Evolutionary conservation across 306 rosid species (phyloP).

Genomic region (Cucumis hystrix): DNA sequence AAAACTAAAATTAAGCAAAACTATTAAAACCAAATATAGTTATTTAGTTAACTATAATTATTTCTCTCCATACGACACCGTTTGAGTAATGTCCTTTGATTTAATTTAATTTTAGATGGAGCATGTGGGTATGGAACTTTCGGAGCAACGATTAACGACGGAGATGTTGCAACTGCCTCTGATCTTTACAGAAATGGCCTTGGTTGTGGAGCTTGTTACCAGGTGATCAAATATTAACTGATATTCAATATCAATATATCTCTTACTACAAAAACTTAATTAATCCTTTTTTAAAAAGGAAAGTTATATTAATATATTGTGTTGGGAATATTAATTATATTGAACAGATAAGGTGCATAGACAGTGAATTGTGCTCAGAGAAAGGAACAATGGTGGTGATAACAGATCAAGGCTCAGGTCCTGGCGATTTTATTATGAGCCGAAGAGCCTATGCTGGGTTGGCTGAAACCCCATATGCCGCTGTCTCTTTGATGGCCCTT

Average conservation of each 20-base stretch:
- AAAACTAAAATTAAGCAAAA: too few relatives aligned
- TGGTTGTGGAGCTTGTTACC: conserved; percentile 95
- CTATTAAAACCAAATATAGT: too few relatives aligned
- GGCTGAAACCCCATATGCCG: conserved; percentile 56
- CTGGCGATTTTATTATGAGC: conserved; percentile 58
- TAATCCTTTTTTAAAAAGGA: too few relatives aligned
- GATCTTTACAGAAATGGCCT: conserved; percentile 61
- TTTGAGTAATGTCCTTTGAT: not conserved
- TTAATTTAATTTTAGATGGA: conserved; percentile 24
- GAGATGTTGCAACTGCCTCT: conserved; percentile 81
- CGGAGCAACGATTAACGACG: conserved; percentile 79
- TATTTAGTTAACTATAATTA: too few relatives aligned
- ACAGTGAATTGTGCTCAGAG: conserved; percentile 46
- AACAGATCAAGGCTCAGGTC: conserved; percentile 69
- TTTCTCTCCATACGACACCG: not conserved
- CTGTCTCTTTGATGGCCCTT: conserved; percentile 32
- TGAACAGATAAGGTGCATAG: conserved; percentile 58
- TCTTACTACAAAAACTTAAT: too few relatives aligned
- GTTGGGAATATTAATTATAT: not conserved
- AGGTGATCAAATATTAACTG: conserved; percentile 25
- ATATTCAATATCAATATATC: not conserved
- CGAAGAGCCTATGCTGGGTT: conserved; percentile 46
- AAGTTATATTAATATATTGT: too few relatives aligned
- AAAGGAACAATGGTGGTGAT: conserved; percentile 58
- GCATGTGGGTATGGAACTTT: conserved; percentile 80